phyloP scores from a whole-genome alignment of 345 rosid genomes.

The Cochlearia excelsa region DNA sequence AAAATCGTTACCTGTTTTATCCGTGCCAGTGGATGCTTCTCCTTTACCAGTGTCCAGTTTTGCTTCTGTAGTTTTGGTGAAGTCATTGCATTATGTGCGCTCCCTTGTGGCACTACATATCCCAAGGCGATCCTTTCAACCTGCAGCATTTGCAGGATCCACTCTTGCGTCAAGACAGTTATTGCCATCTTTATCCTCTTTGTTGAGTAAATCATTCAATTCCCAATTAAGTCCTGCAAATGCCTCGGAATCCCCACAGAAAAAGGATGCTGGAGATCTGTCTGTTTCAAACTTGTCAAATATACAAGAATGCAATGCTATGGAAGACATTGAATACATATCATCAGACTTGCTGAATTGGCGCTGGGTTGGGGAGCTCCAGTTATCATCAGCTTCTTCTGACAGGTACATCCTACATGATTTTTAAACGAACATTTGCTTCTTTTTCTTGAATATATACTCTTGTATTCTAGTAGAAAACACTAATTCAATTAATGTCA shows the following conservation, averaged over 20 bases:
- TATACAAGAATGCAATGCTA: constrained; percentile 54
- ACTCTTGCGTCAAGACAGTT: constrained; percentile 73
- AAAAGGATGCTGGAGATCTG: constrained; percentile 53
- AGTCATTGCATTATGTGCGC: constrained; percentile 92
- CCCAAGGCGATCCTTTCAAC: constrained; percentile 83
- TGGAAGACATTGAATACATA: constrained; percentile 67
- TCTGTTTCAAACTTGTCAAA: constrained; percentile 65
- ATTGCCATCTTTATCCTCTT: constrained; percentile 72
- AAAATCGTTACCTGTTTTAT: constrained; percentile 44
- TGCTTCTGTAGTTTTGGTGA: constrained; percentile 79
- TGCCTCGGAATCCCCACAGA: constrained; percentile 61
- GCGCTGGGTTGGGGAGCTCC: constrained; percentile 84
- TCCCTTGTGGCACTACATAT: constrained; percentile 82
- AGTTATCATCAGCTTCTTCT: constrained; percentile 45
- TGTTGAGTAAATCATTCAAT: constrained; percentile 84
- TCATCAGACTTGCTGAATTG: constrained; percentile 75
- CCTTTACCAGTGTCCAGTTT: constrained; percentile 81
- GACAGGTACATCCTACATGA: constrained; percentile 57
- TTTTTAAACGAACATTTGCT: constrained; percentile 15
- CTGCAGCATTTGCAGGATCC: constrained; percentile 85
- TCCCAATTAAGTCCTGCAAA: constrained; percentile 69
- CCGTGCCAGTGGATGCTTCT: constrained; percentile 46
- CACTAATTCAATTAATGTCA: constrained; percentile 4
- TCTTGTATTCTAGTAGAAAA: constrained; percentile 14
- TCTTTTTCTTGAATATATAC: constrained; percentile 9